A percentile compares a stretch with the other conserved stretches of the same genome.
phyloP scores from a whole-genome alignment of 495 filamentous ascomycete species.

The Aspergillus panamensis region DNA sequence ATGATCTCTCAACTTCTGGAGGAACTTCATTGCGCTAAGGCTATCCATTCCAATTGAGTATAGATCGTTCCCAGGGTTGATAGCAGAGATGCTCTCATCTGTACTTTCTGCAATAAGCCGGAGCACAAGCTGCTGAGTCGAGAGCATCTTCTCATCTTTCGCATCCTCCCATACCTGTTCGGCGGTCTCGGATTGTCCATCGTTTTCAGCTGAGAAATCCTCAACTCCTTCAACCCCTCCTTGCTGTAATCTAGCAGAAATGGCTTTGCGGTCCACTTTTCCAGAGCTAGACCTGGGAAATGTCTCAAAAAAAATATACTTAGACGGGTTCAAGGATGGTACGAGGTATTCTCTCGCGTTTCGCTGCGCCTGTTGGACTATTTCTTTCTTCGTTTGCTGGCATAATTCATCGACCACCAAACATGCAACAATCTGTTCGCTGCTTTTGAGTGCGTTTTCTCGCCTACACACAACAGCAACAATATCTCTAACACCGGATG shows the following conservation, averaged over 20 bases:
- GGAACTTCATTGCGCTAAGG: constrained; percentile 64
- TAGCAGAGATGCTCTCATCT: constrained; percentile 33
- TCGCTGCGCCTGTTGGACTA: constrained; percentile 40
- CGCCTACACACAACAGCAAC: constrained; percentile 20
- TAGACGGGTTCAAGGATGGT: constrained; percentile 23
- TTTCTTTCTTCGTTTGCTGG: constrained; percentile 23
- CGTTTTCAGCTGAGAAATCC: constrained; percentile 1
- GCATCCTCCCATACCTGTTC: not conserved
- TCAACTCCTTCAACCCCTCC: not conserved
- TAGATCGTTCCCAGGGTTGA: constrained; percentile 54
- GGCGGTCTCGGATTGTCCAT: not conserved
- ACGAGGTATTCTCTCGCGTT: constrained; percentile 34
- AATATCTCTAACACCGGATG: constrained; percentile 20
- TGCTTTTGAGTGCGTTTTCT: constrained; percentile 16
- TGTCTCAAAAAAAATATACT: constrained; percentile 20
- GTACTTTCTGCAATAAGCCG: constrained; percentile 47
- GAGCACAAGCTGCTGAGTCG: constrained; percentile 17
- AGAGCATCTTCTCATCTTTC: not conserved
- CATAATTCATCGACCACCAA: constrained; percentile 19
- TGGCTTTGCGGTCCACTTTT: constrained; percentile 26
- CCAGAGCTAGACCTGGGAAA: constrained; percentile 27
- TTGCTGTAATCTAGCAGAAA: constrained; percentile 16
- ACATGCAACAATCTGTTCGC: constrained; percentile 28
- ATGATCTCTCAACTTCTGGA: constrained; percentile 28
- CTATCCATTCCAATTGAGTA: constrained; percentile 78